Conservation (phyloP, 352 stramenopile species). For the Lagenidium giganteum region DNA sequence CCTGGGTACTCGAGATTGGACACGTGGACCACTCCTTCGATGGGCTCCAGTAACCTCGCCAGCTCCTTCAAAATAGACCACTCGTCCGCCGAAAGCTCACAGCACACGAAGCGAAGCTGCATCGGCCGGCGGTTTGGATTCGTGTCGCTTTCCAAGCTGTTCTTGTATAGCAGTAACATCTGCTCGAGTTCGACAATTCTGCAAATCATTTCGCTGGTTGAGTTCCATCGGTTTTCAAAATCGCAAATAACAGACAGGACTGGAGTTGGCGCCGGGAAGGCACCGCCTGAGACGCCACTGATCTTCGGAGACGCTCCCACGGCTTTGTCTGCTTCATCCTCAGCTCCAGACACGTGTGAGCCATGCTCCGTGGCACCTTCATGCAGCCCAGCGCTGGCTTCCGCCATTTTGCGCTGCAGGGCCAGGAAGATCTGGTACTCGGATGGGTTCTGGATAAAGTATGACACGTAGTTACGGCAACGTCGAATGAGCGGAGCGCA, state of each 20-base stretch:
- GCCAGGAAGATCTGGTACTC: conserved; percentile 82
- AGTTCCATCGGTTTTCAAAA: conserved; percentile 74
- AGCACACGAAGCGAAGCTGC: conserved; percentile 76
- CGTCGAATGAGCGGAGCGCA: conserved; percentile 53
- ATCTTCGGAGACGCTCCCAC: background rate
- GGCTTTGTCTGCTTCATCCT: background rate
- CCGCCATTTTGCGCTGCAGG: conserved; percentile 54
- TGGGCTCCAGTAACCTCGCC: conserved; percentile 50
- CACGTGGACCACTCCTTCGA: conserved; percentile 64
- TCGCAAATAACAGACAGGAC: conserved; percentile 73
- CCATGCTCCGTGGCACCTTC: conserved; percentile 13
- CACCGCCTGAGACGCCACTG: background rate
- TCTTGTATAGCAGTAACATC: conserved; percentile 72
- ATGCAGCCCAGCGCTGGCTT: conserved; percentile 24
- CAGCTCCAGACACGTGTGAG: no score
- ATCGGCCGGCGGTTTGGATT: conserved; percentile 66
- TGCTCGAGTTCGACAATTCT: conserved; percentile 72
- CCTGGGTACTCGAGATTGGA: conserved; percentile 59
- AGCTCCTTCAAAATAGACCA: conserved; percentile 70
- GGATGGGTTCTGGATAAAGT: conserved; percentile 80
- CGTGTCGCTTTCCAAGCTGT: conserved; percentile 63
- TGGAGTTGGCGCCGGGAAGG: conserved; percentile 6
- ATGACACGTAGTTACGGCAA: conserved; percentile 76
- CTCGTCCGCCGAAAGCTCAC: conserved; percentile 59
- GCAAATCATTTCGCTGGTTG: conserved; percentile 75